Base-by-base conservation (phyloP, 2,329 filamentous ascomycete genomes). In the Pseudofabraea citricarpa region DNA sequence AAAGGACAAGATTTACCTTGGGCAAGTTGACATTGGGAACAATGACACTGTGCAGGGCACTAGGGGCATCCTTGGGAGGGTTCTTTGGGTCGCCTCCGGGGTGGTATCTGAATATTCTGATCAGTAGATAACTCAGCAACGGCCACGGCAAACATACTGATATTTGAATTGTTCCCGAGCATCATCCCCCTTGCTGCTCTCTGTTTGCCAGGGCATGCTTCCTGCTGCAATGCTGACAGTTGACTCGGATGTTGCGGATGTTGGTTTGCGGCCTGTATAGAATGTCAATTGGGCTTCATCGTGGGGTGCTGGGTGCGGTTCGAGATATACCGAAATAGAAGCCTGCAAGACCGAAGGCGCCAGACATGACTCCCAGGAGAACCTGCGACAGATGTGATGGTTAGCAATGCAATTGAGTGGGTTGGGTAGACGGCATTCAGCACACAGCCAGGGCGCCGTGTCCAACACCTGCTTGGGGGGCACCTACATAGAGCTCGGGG, bases 41-140 rank as follows among this genome's bases (percentile, higher is more conserved):
- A 64, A 98, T 84, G 58, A 96, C 90, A 53, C 86, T 87, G 77
- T 98, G 95, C 70, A 98, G 73, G 52, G 93, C 93, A 68, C 88
- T 95, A 55, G 93, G 93, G 49, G 93, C 93, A 61, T 96, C 88
- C 74, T 85, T 89, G 65, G 87, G 85, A 50, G 79, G 71, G 62
- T 83, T 75, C 68, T 63, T 82, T 62, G 76, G 70, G 71, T 97
- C 88, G 59, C 90, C 93, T 59, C 88, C 87, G 76, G 75, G 45
- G 43, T 75, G 70, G 63, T 74, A 75, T 40, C 38, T 40, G 38
- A 10, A 19, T 19, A 19, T 20, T n/a, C 24, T 40, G 16, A 56
- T 74, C 23, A 26, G 24, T 13, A 12, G 29, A 5, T 23, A 35
- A n/a, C n/a, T n/a, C 20, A 6, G 20, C 16, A 18, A 12, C 24